Percentiles rank a stretch among this genome's conserved stretches.
phyloP scores from a whole-genome alignment of 2,329 filamentous ascomycete species.

The Aspergillus viridinutans region DNA sequence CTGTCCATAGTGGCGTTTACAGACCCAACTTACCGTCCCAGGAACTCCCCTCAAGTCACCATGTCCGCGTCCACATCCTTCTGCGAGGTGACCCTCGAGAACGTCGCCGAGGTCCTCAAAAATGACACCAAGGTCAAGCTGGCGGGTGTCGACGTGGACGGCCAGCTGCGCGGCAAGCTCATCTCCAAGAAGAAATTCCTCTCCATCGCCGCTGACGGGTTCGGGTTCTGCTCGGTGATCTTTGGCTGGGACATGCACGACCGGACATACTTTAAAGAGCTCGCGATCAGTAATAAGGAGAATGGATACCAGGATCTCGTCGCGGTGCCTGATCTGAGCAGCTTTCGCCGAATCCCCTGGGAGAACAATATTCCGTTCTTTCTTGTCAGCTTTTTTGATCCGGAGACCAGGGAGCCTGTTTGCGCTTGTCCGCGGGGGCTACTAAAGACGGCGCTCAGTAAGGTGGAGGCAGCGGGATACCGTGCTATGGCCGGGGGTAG shows the following conservation, averaged over 20 bases:
- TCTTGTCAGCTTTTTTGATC: conserved; percentile 76
- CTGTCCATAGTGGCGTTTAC: not conserved
- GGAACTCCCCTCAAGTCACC: not conserved
- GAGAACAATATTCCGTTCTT: conserved; percentile 84
- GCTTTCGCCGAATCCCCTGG: conserved; percentile 84
- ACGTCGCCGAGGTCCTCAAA: conserved; percentile 63
- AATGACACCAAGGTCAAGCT: conserved; percentile 79
- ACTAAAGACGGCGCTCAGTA: conserved; percentile 63
- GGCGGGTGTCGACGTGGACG: conserved; percentile 82
- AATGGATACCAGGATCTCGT: conserved; percentile 87
- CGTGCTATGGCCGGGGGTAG: conserved; percentile 85
- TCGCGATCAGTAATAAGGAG: conserved; percentile 81
- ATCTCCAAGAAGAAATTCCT: conserved; percentile 92
- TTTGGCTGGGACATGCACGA: conserved; percentile 99
- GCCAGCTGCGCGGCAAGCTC: conserved; percentile 81
- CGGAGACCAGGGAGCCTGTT: conserved; percentile 67
- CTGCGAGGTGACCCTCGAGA: conserved; percentile 50
- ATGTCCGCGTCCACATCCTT: not conserved
- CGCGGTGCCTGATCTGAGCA: conserved; percentile 72
- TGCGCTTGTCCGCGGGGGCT: conserved; percentile 76
- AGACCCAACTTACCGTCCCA: not conserved
- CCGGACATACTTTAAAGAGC: conserved; percentile 77
- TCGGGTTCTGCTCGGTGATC: conserved; percentile 90
- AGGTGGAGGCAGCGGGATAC: conserved; percentile 64
- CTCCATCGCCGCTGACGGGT: conserved; percentile 72